These are phyloP conservation scores for Talaromyces thailandensis DNA, from an alignment of 495 filamentous ascomycete genomes.

Conservation along the genomic window DNA sequence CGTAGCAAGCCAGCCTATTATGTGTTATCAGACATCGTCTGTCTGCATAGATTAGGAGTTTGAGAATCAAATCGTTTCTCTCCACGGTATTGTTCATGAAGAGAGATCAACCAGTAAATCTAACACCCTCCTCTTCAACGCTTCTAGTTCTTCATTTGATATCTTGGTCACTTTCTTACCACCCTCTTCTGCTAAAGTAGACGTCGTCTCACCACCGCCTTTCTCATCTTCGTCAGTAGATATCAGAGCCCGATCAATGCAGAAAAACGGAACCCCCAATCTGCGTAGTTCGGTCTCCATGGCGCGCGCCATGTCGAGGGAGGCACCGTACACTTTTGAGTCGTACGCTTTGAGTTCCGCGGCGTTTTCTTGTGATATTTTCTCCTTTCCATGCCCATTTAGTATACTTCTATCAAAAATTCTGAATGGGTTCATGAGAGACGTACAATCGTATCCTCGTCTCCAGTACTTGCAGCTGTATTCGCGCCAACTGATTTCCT, in stretches of 20 bases:
- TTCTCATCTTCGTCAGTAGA: background rate
- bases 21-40: background rate
- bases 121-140: conserved; percentile 51
- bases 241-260: conserved; percentile 18
- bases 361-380: conserved; percentile 29
- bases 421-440: background rate
- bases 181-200: background rate
- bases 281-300: conserved; percentile 45
- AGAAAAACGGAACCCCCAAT: conserved; percentile 61
- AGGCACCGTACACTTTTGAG: conserved; percentile 51
- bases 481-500: conserved; percentile 32
- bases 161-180: conserved; percentile 17
- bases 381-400: no score
- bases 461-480: conserved; percentile 11
- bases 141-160: conserved; percentile 37
- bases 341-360: conserved; percentile 51
- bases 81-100: conserved; percentile 1
- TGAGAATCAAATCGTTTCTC: background rate
- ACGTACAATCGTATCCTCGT: background rate
- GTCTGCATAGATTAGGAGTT: background rate
- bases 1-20: background rate
- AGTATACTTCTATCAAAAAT: no score
- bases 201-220: background rate
- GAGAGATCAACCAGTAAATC: conserved; percentile 55
- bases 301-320: conserved; percentile 47